phyloP scores from a whole-genome alignment of 192 early-diverging fungal genomes.

The Entophlyctis luteolus region DNA sequence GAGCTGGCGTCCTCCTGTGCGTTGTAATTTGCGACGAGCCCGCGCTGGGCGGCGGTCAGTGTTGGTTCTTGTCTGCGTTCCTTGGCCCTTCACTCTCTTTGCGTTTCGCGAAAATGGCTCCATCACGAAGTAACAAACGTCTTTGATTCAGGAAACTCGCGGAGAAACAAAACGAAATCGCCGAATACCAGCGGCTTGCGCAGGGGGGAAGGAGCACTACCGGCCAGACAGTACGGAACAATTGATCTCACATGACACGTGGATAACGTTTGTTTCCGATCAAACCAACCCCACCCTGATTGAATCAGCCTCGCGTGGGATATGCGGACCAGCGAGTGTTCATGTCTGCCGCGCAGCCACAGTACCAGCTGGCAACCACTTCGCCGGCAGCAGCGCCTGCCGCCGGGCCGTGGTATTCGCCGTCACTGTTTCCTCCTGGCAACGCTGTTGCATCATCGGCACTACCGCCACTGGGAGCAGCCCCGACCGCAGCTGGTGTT shows the following conservation, averaged over 20 bases:
- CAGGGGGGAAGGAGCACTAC: neutral
- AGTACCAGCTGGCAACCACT: neutral
- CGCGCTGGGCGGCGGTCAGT: too few relatives aligned
- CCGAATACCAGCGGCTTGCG: conserved; percentile 24
- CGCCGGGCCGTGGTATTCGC: neutral
- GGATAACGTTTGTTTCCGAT: too few relatives aligned
- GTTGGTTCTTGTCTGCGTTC: too few relatives aligned
- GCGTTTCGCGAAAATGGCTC: too few relatives aligned
- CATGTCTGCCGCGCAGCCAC: neutral
- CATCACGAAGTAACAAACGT: neutral
- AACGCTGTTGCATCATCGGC: neutral
- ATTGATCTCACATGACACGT: neutral
- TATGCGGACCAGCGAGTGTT: too few relatives aligned
- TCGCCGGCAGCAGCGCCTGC: neutral
- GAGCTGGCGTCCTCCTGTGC: neutral
- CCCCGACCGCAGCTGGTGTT: too few relatives aligned
- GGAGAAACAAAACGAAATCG: conserved; percentile 28
- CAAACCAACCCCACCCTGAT: too few relatives aligned
- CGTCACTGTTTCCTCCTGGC: neutral
- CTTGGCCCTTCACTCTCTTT: too few relatives aligned
- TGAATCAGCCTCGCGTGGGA: too few relatives aligned
- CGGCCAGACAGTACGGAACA: neutral
- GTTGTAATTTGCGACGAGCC: too few relatives aligned
- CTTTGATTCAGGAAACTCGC: conserved; percentile 26
- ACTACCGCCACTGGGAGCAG: neutral